Evolutionary conservation across 2,329 filamentous ascomycete genomes (phyloP).

Genomic region (Blumeria graminis): DNA sequence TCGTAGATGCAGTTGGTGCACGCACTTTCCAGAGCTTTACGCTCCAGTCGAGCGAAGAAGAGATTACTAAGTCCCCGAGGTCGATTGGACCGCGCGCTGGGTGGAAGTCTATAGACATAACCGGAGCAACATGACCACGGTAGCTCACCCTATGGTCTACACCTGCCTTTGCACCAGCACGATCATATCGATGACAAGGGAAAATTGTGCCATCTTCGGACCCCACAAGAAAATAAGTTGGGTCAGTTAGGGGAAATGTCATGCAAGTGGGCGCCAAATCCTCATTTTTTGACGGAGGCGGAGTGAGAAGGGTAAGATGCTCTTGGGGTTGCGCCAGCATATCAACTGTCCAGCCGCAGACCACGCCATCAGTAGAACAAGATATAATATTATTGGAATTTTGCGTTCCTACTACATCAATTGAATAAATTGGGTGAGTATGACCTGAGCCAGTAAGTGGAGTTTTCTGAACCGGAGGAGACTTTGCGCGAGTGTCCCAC

Average conservation of each 20-base stretch:
- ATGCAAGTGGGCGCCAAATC: conserved; percentile 88
- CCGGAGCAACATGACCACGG: conserved; percentile 71
- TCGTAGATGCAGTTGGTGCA: conserved; percentile 48
- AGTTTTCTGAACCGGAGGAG: conserved; percentile 82
- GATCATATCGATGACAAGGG: conserved; percentile 90
- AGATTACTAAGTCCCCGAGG: conserved; percentile 77
- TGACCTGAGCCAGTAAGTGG: conserved; percentile 86
- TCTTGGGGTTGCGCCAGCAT: conserved; percentile 96
- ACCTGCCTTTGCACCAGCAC: conserved; percentile 87
- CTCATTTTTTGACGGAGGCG: conserved; percentile 70
- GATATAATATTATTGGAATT: conserved; percentile 98
- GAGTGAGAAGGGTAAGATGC: conserved; percentile 66
- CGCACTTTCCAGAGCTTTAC: conserved; percentile 93
- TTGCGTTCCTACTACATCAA: conserved; percentile 90
- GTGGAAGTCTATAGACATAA: conserved; percentile 93
- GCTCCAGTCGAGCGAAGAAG: conserved; percentile 86
- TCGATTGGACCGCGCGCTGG: conserved; percentile 80
- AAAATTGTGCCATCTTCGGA: conserved; percentile 94
- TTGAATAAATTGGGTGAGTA: conserved; percentile 85
- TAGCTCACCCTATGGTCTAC: conserved; percentile 79
- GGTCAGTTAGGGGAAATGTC: conserved; percentile 82
- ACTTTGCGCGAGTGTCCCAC: conserved; percentile 85
- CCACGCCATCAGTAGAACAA: conserved; percentile 84
- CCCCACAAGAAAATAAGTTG: conserved; percentile 90
- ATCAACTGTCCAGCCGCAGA: conserved; percentile 93